Evolutionary conservation across 2,329 filamentous ascomycete genomes (phyloP).

Genomic region (Helminthosporium solani): DNA sequence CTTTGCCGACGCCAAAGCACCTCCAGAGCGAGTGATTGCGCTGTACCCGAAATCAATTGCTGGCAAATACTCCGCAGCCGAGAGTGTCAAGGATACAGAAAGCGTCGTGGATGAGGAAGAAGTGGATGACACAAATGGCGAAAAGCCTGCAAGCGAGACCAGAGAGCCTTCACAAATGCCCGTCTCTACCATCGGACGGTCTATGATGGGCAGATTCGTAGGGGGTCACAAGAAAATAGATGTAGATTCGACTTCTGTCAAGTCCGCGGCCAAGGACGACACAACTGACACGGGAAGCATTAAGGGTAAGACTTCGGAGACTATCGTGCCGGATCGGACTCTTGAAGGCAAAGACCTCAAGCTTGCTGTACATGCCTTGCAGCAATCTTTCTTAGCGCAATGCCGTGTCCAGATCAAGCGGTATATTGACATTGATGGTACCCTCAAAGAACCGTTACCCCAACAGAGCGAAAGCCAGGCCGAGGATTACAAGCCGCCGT

Average conservation of each 20-base stretch:
- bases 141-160: conserved; percentile 14
- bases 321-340: conserved; percentile 51
- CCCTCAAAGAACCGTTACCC: conserved; percentile 58
- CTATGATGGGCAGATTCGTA: conserved; percentile 48
- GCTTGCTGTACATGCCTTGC: conserved; percentile 77
- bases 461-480: conserved; percentile 44
- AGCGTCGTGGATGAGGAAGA: conserved; percentile 38
- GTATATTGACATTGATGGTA: conserved; percentile 60
- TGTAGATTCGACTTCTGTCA: conserved; percentile 59
- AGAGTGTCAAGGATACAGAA: conserved; percentile 51
- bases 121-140: background rate
- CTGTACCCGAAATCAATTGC: conserved; percentile 83
- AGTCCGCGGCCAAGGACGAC: conserved; percentile 58
- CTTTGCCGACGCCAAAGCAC: conserved; percentile 86
- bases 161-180: conserved; percentile 27
- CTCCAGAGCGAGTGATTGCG: conserved; percentile 82
- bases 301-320: conserved; percentile 49
- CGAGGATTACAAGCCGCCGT: conserved; percentile 44
- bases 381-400: conserved; percentile 84
- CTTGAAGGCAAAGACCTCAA: conserved; percentile 78
- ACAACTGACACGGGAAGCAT: conserved; percentile 59
- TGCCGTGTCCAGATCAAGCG: conserved; percentile 68
- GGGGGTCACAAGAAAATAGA: conserved; percentile 48
- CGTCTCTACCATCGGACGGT: conserved; percentile 23
- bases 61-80: conserved; percentile 70